A percentile compares a stretch with the other conserved stretches of the same genome.
phyloP scores from a whole-genome alignment of 352 stramenopile genomes.

The Pythium scleroteichum region DNA sequence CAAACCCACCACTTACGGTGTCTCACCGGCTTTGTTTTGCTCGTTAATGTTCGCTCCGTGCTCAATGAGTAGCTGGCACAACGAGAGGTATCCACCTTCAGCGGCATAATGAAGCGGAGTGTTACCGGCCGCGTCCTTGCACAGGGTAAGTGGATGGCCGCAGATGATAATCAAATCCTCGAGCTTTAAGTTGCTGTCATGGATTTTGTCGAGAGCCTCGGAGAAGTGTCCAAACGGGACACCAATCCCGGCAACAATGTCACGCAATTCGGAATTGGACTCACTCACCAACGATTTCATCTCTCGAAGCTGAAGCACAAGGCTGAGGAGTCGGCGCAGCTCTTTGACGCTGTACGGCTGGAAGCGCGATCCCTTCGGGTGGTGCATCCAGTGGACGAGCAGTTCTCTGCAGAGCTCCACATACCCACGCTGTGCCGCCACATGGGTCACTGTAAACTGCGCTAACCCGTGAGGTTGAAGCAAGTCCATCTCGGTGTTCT shows the following conservation, averaged over 20 bases:
- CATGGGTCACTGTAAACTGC: constrained; percentile 65
- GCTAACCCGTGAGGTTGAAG: constrained; percentile 62
- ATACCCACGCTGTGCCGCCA: constrained; percentile 72
- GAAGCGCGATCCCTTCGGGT: constrained; percentile 62
- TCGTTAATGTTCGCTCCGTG: constrained; percentile 75
- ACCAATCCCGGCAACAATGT: constrained; percentile 52
- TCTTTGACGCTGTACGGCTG: constrained; percentile 66
- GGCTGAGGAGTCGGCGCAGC: constrained; percentile 45
- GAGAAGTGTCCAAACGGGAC: constrained; percentile 66
- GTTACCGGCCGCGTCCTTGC: constrained; percentile 63
- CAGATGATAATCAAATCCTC: constrained; percentile 71
- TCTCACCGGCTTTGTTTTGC: constrained; percentile 79
- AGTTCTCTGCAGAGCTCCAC: constrained; percentile 58
- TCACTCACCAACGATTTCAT: constrained; percentile 61
- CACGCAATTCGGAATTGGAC: constrained; percentile 52
- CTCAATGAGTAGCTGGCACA: constrained; percentile 63
- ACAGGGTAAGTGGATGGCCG: constrained; percentile 66
- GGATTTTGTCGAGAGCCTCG: constrained; percentile 63
- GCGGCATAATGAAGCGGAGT: constrained; percentile 78
- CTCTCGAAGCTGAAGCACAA: constrained; percentile 51
- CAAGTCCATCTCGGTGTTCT: constrained; percentile 59
- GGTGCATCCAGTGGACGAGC: constrained; percentile 54
- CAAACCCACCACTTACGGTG: too few relatives aligned
- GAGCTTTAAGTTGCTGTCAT: constrained; percentile 51
- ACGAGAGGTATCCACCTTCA: constrained; percentile 66